Conservation (phyloP, 805 yeast species). For the Barnettozyma vustinii region DNA sequence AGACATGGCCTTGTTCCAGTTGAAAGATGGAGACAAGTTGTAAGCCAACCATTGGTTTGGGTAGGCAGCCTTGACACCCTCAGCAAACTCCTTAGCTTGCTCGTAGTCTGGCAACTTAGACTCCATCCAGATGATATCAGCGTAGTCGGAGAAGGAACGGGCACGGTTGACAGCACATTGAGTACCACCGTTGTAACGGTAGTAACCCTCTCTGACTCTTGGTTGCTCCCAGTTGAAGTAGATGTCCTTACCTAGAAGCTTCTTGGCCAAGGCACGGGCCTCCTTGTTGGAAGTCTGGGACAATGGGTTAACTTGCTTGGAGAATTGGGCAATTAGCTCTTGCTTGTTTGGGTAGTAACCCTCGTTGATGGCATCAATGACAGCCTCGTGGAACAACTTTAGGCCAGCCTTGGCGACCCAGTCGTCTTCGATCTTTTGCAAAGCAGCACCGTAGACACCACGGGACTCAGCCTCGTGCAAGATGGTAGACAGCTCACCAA, state of each 20-base stretch:
- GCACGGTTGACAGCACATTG: conserved; percentile 68
- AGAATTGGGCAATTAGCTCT: conserved; percentile 59
- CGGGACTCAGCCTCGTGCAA: conserved; percentile 75
- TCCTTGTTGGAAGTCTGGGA: conserved; percentile 72
- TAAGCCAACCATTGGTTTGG: conserved; percentile 56
- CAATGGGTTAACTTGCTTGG: conserved; percentile 64
- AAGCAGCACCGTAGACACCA: conserved; percentile 67
- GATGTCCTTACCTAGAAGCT: conserved; percentile 73
- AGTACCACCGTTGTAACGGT: conserved; percentile 93
- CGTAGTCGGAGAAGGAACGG: conserved; percentile 48
- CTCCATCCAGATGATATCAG: conserved; percentile 59
- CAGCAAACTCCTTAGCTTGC: conserved; percentile 32
- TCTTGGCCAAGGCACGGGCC: conserved; percentile 70
- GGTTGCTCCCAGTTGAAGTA: conserved; percentile 94
- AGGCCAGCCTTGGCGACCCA: conserved; percentile 83
- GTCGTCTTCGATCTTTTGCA: conserved; percentile 69
- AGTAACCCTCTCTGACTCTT: conserved; percentile 94
- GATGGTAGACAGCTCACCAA: conserved; percentile 67
- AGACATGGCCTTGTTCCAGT: conserved; percentile 60
- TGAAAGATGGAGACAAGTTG: conserved; percentile 55
- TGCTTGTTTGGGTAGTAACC: conserved; percentile 57
- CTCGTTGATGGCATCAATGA: conserved; percentile 69
- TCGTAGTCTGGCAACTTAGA: conserved; percentile 51
- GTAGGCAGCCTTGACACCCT: conserved; percentile 37
- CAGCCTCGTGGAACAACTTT: conserved; percentile 88